Evolutionary conservation across 2,329 filamentous ascomycete genomes (phyloP), one percentile per base, ranked within the genome.

Genomic region (Lachnellula cervina): DNA sequence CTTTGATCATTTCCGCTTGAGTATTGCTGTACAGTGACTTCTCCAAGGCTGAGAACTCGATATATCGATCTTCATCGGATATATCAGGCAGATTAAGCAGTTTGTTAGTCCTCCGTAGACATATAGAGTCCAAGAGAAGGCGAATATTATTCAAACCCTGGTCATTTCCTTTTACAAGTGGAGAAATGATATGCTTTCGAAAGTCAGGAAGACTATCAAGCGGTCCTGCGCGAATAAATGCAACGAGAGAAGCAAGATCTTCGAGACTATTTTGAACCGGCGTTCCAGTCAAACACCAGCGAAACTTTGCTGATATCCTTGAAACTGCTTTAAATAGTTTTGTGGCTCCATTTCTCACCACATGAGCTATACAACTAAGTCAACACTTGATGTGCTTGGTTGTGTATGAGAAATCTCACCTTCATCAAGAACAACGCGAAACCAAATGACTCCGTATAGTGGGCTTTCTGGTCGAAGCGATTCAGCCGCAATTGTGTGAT

Each of bases 291-390:
- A 32, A 68, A 42, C 62, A 64, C 71, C 52, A 62, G 2, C 80
- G 71, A 1, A 72, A 76, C 2, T 71, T 68, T 0, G 78, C 74
- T 1, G 64, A 54, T 0, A 83, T 66, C 0, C 71, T 69, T 14
- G 66, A 58, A 2, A 77, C 76, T 1, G 76, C 72, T 1, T 69
- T 70, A 58, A 77, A 72, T 11, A 78, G 73, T 0, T 68, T 72
- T 0, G 78, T 81, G 1, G 73, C 68, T 21, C 71, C 72, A 0
- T 74, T 73, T 17, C 80, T 74, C 28, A 82, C 80, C 2, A 73
- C 71, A 52, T 82, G 77, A 1, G 78, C 79, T 79, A 49, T 32
- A 17, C 52, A 2, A 34, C 21, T 23, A 4, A 28, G 17, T 51
- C 43, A 55, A 44, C 46, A 32, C 37, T n/a, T 11, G n/a, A 16